Evolutionary conservation across 768 basidiomycete species (phyloP).

Genomic region (Suillus discolor): DNA sequence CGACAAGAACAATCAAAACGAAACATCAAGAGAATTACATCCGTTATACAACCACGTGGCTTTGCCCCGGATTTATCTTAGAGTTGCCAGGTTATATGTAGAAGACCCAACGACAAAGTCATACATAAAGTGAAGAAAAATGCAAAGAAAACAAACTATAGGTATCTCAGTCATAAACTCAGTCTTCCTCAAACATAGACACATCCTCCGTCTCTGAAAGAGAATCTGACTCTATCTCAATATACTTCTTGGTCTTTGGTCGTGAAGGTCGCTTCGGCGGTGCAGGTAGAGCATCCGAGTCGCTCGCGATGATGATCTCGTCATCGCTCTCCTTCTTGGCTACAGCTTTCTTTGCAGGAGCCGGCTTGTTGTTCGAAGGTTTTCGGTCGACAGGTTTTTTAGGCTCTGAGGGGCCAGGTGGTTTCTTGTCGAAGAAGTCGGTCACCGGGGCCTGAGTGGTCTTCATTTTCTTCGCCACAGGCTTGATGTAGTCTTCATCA

Average conservation of each 20-base stretch:
- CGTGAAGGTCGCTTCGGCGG: conserved; percentile 51
- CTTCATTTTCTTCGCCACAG: conserved; percentile 57
- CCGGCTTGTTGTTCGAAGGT: conserved; percentile 61
- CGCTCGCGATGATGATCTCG: conserved; percentile 49
- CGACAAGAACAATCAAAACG: conserved; percentile 4
- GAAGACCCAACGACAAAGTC: no score
- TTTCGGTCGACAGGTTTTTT: conserved; percentile 49
- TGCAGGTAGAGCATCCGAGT: conserved; percentile 41
- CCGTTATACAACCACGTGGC: conserved; percentile 7
- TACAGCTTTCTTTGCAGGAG: conserved; percentile 53
- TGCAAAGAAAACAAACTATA: not conserved
- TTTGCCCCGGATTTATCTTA: not conserved
- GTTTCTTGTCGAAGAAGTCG: conserved; percentile 62
- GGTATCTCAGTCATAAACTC: conserved; percentile 16
- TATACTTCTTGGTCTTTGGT: conserved; percentile 58
- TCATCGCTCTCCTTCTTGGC: conserved; percentile 46
- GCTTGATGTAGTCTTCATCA: conserved; percentile 46
- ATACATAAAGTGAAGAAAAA: not conserved
- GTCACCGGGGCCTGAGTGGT: conserved; percentile 45
- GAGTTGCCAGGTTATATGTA: not conserved
- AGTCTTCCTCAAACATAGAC: conserved; percentile 51
- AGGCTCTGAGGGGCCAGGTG: conserved; percentile 33
- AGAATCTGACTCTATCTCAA: conserved; percentile 58
- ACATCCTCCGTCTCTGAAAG: conserved; percentile 47
- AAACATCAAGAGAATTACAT: conserved; percentile 3